phyloP scores from a whole-genome alignment of 2,329 filamentous ascomycete genomes.

The Fusarium luffae region DNA sequence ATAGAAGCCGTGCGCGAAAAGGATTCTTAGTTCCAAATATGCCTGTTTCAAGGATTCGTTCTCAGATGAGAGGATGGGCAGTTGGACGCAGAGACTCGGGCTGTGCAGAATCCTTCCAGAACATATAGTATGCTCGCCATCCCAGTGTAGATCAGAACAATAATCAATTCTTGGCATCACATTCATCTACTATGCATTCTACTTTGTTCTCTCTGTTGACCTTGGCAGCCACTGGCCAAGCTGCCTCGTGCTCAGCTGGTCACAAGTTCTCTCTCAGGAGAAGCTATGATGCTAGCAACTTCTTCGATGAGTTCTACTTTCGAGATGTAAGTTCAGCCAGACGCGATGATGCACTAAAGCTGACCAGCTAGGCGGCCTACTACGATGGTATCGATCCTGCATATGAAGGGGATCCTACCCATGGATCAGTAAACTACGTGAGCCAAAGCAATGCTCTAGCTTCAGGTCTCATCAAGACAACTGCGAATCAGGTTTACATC shows the following conservation, averaged over 20 bases:
- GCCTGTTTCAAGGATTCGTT: not conserved
- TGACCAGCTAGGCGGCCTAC: constrained; percentile 12
- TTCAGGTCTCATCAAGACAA: constrained; percentile 43
- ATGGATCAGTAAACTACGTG: constrained; percentile 72
- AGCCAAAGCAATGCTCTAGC: constrained; percentile 48
- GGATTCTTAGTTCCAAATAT: not conserved
- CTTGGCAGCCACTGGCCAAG: not conserved
- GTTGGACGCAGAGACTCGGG: not conserved
- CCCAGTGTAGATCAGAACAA: not conserved
- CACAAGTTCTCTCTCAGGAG: constrained; percentile 21
- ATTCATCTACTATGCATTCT: not conserved
- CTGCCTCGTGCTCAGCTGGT: not conserved
- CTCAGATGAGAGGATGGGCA: not conserved
- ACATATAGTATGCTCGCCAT: constrained; percentile 7
- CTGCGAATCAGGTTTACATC: constrained; percentile 2
- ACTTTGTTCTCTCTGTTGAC: not conserved
- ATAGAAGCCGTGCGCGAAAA: not conserved
- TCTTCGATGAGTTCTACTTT: constrained; percentile 59
- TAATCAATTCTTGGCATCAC: not conserved
- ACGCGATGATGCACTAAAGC: accelerated
- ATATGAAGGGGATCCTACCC: constrained; percentile 65
- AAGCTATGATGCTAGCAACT: constrained; percentile 49
- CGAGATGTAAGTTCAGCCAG: constrained; percentile 1
- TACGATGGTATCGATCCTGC: constrained; percentile 30
- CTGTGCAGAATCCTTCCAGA: constrained; percentile 1